phyloP scores from a whole-genome alignment of 2,329 filamentous ascomycete genomes.

The Fusarium nematophilum region DNA sequence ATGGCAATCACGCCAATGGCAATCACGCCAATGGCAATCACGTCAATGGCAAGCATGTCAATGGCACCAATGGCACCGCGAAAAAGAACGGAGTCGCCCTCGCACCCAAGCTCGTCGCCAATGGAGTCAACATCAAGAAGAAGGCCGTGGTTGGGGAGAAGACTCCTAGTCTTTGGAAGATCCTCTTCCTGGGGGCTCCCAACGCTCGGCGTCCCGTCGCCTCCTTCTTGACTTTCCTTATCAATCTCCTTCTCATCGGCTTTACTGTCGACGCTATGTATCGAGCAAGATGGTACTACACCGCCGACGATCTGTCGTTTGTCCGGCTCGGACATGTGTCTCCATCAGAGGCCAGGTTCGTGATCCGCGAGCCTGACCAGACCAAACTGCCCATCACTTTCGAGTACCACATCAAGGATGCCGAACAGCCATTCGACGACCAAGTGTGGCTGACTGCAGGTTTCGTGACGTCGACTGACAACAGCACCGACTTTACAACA shows the following conservation, averaged over 20 bases:
- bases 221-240: constrained; percentile 74
- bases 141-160: constrained; percentile 69
- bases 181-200: constrained; percentile 81
- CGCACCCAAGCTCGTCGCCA: constrained; percentile 52
- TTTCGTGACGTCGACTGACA: constrained; percentile 71
- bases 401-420: constrained; percentile 69
- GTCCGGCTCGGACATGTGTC: constrained; percentile 90
- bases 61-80: too few relatives aligned
- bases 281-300: constrained; percentile 75
- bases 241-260: constrained; percentile 77
- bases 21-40: too few relatives aligned
- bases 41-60: too few relatives aligned
- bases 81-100: constrained; percentile 47
- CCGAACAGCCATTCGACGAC: constrained; percentile 63
- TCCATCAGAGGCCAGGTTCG: constrained; percentile 78
- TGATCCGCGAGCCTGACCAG: constrained; percentile 86
- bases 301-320: constrained; percentile 82
- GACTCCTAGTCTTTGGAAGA: constrained; percentile 67
- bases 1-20: too few relatives aligned
- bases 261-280: constrained; percentile 84
- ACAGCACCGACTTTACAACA: constrained; percentile 85
- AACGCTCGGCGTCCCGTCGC: constrained; percentile 74
- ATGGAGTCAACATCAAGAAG: constrained; percentile 72
- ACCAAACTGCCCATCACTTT: constrained; percentile 80
- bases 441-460: constrained; percentile 75